Conservation (phyloP, 1,284 basidiomycete genomes). For the Ustilago shanxiensis region DNA sequence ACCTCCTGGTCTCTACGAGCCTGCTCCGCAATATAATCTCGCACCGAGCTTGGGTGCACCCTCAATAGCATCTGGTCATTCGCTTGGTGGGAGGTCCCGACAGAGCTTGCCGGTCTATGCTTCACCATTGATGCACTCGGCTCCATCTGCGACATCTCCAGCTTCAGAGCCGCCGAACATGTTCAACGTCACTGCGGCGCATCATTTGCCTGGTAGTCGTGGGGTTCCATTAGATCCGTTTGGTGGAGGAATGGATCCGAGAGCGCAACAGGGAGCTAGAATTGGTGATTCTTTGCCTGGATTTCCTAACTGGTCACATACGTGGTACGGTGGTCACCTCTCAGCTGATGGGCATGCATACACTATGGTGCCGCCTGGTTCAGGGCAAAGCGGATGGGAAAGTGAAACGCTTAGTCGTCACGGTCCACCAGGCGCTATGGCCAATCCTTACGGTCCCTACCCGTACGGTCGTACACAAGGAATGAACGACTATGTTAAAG, state of each 20-base stretch:
- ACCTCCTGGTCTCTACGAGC: constrained; percentile 16
- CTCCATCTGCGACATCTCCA: constrained; percentile 19
- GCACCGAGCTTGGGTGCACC: constrained; percentile 16
- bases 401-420: constrained; percentile 51
- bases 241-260: neutral
- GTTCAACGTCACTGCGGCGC: constrained; percentile 52
- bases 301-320: constrained; percentile 55
- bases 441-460: constrained; percentile 17
- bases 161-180: constrained; percentile 47
- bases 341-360: constrained; percentile 65
- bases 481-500: constrained; percentile 51
- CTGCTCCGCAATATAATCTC: constrained; percentile 14
- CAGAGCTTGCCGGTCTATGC: constrained; percentile 40
- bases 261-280: constrained; percentile 6
- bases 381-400: constrained; percentile 61
- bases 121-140: constrained; percentile 25
- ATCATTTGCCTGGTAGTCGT: constrained; percentile 42
- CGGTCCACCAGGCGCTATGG: constrained; percentile 3
- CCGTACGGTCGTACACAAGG: constrained; percentile 23
- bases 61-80: constrained; percentile 39
- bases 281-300: constrained; percentile 50
- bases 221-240: constrained; percentile 20
- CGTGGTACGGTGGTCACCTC: constrained; percentile 63
- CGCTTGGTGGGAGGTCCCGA: constrained; percentile 23
- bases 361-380: constrained; percentile 53